Base-by-base conservation (phyloP, 371 early-diverging fungal genomes). In the Coemansia sp. region DNA sequence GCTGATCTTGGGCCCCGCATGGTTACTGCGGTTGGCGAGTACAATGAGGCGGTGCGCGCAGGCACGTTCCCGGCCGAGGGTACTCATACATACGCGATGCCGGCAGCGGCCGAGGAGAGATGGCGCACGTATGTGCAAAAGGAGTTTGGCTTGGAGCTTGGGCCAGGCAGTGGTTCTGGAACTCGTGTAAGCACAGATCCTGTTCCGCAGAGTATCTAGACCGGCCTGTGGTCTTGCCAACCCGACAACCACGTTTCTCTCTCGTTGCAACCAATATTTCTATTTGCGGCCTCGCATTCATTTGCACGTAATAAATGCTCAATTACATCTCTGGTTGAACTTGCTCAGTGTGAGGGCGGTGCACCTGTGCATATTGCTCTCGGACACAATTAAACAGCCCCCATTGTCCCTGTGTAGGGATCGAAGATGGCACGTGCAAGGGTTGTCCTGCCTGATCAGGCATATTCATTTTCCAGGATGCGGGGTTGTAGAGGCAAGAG, bases 1-100 rank as follows among this genome's bases (percentile, higher is more conserved):
- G 91, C 88, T 5, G 84, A 87, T 40, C 78, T 97, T 37, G 90
- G 89, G n/a, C 79, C 85, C 22, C 81, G 82, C 52, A 88, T 89
- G 71, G 84, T 83, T 2, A 79, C 80, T 10, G 96, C 94, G 0
- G 54, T 95, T 59, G 79, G 69, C 53, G 80, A 86, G 64, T 97
- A 89, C 70, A 83, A 83, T 50, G 75, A 82, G 10, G 95, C 93
- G 61, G 95, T 96, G 56, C 88, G 89, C 66, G 52, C 80, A 1
- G 77, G 92, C 27, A 52, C 66, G 27, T 97, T 97, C 82, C 98
- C 96, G n/a, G 88, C 59, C n/a, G 68, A 83, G 5, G 78, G 79
- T 56, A 83, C 82, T 69, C 85, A 89, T 79, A 93, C 88, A 7
- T 92, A 91, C 67, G 72, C 53, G 2, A 77, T 77, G 73, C 68